Conservation (phyloP, 164 flowering plant species). For the Stephania yunnanensis region DNA sequence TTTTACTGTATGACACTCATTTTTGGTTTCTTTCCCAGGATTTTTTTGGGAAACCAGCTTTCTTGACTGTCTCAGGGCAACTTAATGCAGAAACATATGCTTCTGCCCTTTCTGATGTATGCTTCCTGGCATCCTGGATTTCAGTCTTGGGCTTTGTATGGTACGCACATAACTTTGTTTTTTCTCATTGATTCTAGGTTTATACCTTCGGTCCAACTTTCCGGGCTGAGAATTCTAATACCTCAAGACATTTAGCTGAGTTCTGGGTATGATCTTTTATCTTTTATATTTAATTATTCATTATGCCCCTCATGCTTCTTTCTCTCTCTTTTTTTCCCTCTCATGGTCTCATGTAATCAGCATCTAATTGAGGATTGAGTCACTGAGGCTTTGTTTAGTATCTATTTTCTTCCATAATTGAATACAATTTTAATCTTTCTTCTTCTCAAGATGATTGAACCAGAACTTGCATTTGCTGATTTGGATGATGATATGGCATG, state of each 20-base stretch:
- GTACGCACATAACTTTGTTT: neutral
- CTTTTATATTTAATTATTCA: neutral
- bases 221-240: slow-evolving; percentile 97
- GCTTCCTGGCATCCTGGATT: slow-evolving; percentile 6
- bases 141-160: neutral
- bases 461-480: slow-evolving; percentile 98
- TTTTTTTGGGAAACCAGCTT: slow-evolving; percentile 95
- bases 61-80: slow-evolving; percentile 98
- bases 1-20: neutral
- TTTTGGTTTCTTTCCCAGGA: slow-evolving; percentile 42
- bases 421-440: neutral
- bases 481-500: slow-evolving; percentile 97
- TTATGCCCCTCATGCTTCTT: too few relatives aligned
- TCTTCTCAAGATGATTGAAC: slow-evolving; percentile 84
- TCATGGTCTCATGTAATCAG: too few relatives aligned
- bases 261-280: slow-evolving; percentile 61
- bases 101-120: slow-evolving; percentile 92
- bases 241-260: slow-evolving; percentile 95
- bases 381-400: too few relatives aligned
- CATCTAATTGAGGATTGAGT: too few relatives aligned
- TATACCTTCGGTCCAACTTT: slow-evolving; percentile 99
- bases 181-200: slow-evolving; percentile 43
- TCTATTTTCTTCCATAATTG: neutral
- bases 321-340: too few relatives aligned
- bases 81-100: slow-evolving; percentile 98